Base-by-base conservation (phyloP, 768 basidiomycete species). In the Terana coerulea region DNA sequence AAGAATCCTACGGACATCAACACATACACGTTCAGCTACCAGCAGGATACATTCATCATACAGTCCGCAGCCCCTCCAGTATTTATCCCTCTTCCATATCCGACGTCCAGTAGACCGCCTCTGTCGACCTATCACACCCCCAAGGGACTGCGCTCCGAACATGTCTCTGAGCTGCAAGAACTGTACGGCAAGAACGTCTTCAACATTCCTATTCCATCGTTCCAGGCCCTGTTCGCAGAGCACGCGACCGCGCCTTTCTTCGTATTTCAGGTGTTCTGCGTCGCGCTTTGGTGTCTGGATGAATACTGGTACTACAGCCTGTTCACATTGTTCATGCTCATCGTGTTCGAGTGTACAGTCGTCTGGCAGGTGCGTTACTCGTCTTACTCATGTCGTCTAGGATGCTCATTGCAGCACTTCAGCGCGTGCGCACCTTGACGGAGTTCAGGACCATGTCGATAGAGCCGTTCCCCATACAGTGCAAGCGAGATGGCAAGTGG, bases 261-360 rank as follows among this genome's bases (percentile, higher is more conserved):
- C 69, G 97, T 99, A 24, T 99, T 99, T 71, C 97, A 99, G 70
- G 72, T 98, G 15, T 98, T 99, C 71, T 98, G 97, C 57, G 97
- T 98, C 1, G 93, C 91, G 0, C 74, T 99, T 9, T 99, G 97
- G 97, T 92, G 89, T 65, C 69, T 99, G 61, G 97, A 99, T 61
- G 97, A 98, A 66, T 99, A 98, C 67, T 98, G 94, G 95, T 98
- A 97, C 67, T 99, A 98, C 75, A 88, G 89, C 50, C 68, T 99
- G 34, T 99, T 99, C 73, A 98, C 97, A 1, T 76, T 95, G 22
- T 98, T 99, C 80, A 99, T 99, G 97, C 77, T 99, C 30, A 73
- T 99, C 41, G 88, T 97, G 56, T 99, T 99, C 64, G 97, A 99
- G 71, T 98, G 95, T 70, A 98, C 97, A 1, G 94, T 97, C 21